Evolutionary conservation across 371 early-diverging fungal species (phyloP).

Genomic region (Dichotomocladium elegans): DNA sequence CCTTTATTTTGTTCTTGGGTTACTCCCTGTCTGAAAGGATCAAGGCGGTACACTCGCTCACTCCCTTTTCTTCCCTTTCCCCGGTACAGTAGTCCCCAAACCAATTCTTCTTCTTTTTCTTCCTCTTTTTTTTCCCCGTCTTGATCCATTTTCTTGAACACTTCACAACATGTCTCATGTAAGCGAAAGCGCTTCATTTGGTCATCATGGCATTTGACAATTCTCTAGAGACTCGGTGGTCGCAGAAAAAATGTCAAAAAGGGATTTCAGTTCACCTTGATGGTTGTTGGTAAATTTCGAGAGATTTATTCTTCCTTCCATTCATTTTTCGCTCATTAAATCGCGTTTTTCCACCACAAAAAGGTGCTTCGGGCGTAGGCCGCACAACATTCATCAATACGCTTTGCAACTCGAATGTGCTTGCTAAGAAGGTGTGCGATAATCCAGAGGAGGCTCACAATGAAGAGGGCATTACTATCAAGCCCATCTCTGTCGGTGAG

Average conservation of each 20-base stretch:
- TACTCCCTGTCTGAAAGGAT: no score
- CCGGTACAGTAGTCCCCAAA: no score
- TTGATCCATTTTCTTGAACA: no score
- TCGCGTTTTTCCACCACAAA: no score
- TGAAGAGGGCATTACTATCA: constrained; percentile 90
- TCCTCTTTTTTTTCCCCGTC: no score
- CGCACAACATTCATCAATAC: constrained; percentile 98
- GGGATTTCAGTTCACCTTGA: constrained; percentile 92
- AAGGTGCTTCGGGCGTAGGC: constrained; percentile 93
- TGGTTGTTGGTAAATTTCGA: constrained; percentile 84
- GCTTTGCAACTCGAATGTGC: constrained; percentile 78
- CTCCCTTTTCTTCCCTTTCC: no score
- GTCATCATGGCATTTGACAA: no score
- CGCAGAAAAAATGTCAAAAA: constrained; percentile 95
- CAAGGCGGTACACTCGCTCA: no score
- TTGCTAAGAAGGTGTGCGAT: constrained; percentile 68
- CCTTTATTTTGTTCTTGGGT: no score
- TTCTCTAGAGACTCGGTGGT: constrained; percentile 57
- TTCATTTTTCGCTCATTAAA: neutral
- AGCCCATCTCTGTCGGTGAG: constrained; percentile 69
- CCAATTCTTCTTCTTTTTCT: no score
- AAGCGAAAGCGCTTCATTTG: no score
- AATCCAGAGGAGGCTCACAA: constrained; percentile 83
- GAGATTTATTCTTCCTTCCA: neutral
- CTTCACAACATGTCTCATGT: no score